Evolutionary conservation across 78 protist genomes (phyloP), one percentile per base, ranked within the genome.

Genomic region (Protostelium mycophagum): DNA sequence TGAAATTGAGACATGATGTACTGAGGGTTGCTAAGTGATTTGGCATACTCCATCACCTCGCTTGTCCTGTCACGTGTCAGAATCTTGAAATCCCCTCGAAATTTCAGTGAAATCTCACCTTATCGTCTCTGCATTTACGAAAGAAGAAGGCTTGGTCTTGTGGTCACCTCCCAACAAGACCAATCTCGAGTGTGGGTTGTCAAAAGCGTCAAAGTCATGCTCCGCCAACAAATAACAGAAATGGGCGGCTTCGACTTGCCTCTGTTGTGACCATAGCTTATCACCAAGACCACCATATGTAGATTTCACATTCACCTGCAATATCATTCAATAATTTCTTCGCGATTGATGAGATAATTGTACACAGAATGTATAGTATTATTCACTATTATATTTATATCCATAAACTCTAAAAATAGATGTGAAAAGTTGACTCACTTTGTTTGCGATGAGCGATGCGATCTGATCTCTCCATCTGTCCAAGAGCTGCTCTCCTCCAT

Each of bases 161-260:
- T 89, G 91, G 83, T 89, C 91, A n/a, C 91, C 91, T 34, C 94
- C 94, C n/a, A 92, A 35, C 25, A 92, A 36, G 63, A 92, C 94
- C 28, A 92, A 90, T 92, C 94, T 88, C 28, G 86, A 38, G 28
- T 73, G 35, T 35, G 94, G 94, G 83, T 91, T 91, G 63, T 89
- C 88, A 0, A 34, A 73, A 36, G 91, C 36, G 1, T 92, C 94
- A 92, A 92, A 92, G 51, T 88, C 92, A 37, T 89, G 90, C 39
- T 92, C 94, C 0, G 94, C 91, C 29, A 92, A 35, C 1, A 88
- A 37, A 16, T 92, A 92, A 31, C 94, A 92, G 37, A 73, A 88
- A 16, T 92, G 94, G 0, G 94, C 94, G 10, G 94, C 94, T 16
- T 92, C 94, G 16, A 86, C 88, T 51, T 92, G 37, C 36, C 87